Evolutionary conservation across 192 early-diverging fungal genomes (phyloP), one percentile per base, ranked within the genome.

Genomic region (Coemansia interrupta): DNA sequence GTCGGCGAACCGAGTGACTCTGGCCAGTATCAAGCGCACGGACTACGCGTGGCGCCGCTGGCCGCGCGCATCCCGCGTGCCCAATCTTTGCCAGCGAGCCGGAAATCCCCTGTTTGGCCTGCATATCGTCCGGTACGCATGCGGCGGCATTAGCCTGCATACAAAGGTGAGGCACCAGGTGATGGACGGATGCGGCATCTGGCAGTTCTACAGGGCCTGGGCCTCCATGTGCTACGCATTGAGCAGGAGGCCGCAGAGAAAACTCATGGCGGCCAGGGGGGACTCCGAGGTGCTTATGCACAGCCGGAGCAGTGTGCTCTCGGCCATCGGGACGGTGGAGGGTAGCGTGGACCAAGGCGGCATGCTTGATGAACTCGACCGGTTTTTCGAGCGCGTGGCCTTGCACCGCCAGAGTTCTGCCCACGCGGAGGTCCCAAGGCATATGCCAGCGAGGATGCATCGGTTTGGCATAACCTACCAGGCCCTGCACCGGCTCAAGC

Each of bases 61-160:
- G 72, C 62, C 72, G 2, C 17, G 6, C 8, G 66, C 46, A 13
- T 24, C 72, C 4, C 24, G 48, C 0, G 28, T 52, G 1, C 45
- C 39, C 0, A 58, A 68, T 2, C 36, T 74, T 28, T 52, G 19
- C 49, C 54, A 57, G 13, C 22, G 49, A 2, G 14, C n/a, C 1
- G 26, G 41, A 11, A 23, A 29, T 22, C 72, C 72, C 2, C 51
- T 74, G 56, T 36, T 74, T 6, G 72, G 61, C 0, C 39, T 68
- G 2, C 60, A 68, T 26, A 58, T 74, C 2, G 66, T 74, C 20
- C 52, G 44, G 11, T 74, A 74, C 20, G 61, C 54, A 23, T 74
- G 72, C 7, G 72, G 72, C 5, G 72, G 65, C 8, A 18, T 61
- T 1, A 64, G 72, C 22, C 19, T 74, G 26, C 72, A 74, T 29